A percentile compares a stretch with the other conserved stretches of the same genome.
Conservation (phyloP, 129 eudicot genomes). For the sunflower (Helianthus annuus) region HanXRQr2.0-SUNRISE NC_035440.2:163846167-163846666, state of each 20-base stretch:
- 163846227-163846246: too few species aligned
- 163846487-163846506: conserved; percentile 91
- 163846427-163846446: conserved; percentile 89
- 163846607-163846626: too few species aligned
- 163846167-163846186: too few species aligned
- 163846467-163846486: conserved; percentile 95
- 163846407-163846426: conserved; percentile 77
- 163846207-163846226: too few species aligned
- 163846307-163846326: not conserved
- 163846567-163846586: too few species aligned
- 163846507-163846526: conserved; percentile 58
- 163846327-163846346: not conserved
- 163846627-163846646: too few species aligned
- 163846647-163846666: too few species aligned
- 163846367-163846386: conserved; percentile 79
- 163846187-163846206: too few species aligned
- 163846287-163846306: too few species aligned
- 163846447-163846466: conserved; percentile 87
- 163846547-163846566: not conserved
- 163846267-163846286: too few species aligned
- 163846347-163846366: conserved; percentile 8
- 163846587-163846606: too few species aligned
- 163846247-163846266: too few species aligned
- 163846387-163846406: conserved; percentile 79
- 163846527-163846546: not conserved